Percentiles rank a stretch among this genome's conserved stretches.
These are phyloP conservation scores for Tremellales sp. DNA, from an alignment of 1,284 basidiomycete species.

Conservation along the genomic window DNA sequence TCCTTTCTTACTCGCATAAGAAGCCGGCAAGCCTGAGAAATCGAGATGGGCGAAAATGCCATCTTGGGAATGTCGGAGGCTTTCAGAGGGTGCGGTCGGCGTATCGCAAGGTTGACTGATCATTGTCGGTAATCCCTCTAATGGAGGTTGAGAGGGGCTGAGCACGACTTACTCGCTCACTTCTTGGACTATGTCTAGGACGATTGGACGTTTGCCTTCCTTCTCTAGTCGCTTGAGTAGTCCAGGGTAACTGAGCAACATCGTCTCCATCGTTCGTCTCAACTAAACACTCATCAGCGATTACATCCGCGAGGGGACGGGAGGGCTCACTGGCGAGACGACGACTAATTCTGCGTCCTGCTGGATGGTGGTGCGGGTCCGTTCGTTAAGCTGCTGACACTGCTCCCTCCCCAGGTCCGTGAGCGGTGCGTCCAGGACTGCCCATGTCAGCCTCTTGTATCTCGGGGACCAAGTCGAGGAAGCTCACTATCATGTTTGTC, in stretches of 20 bases:
- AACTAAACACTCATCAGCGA: constrained; percentile 21
- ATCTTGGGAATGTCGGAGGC: constrained; percentile 31
- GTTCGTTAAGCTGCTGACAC: constrained; percentile 29
- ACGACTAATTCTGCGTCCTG: constrained; percentile 42
- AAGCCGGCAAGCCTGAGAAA: constrained; percentile 32
- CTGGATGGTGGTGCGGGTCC: constrained; percentile 18
- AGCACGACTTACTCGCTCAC: constrained; percentile 38
- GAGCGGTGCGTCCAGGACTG: constrained; percentile 44
- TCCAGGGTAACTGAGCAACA: constrained; percentile 39
- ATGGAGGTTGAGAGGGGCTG: neutral
- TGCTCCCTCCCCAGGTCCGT: constrained; percentile 44
- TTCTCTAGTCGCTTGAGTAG: constrained; percentile 20
- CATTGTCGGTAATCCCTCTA: constrained; percentile 6
- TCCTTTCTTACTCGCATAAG: constrained; percentile 45
- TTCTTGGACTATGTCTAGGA: constrained; percentile 46
- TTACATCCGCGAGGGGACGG: neutral
- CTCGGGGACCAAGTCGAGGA: neutral
- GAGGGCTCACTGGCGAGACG: constrained; percentile 35
- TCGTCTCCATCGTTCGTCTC: constrained; percentile 46
- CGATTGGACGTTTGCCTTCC: constrained; percentile 28
- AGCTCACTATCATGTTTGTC: neutral
- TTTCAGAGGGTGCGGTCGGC: constrained; percentile 27
- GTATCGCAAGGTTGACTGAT: constrained; percentile 45
- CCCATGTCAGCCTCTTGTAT: neutral
- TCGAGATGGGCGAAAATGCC: constrained; percentile 43